Evolutionary conservation across 75 land plant genomes (phyloP).

Genomic region (Ceratopteris richardii): DNA sequence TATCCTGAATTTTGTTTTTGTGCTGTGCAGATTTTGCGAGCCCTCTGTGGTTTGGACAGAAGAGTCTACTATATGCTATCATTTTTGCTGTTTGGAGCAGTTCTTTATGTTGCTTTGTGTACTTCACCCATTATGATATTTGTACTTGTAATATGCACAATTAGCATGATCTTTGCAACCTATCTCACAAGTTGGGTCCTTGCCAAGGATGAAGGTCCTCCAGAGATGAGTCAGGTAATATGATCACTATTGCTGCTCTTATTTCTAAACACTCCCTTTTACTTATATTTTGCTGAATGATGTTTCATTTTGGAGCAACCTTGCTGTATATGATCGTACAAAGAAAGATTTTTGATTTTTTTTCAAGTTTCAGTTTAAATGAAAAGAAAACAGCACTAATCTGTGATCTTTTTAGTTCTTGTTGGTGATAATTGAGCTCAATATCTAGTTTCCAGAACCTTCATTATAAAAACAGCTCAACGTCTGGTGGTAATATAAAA

Average conservation of each 20-base stretch:
- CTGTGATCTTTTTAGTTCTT: too few relatives aligned
- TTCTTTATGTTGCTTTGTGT: conserved; percentile 73
- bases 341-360: too few relatives aligned
- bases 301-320: background rate
- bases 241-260: background rate
- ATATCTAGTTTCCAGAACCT: too few relatives aligned
- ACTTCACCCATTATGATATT: conserved; percentile 88
- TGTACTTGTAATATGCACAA: conserved; percentile 75
- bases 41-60: conserved; percentile 50
- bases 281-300: background rate
- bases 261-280: background rate
- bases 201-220: conserved; percentile 99
- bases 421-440: too few relatives aligned
- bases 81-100: conserved; percentile 41
- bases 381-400: too few relatives aligned
- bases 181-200: conserved; percentile 95
- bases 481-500: too few relatives aligned
- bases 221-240: conserved; percentile 90
- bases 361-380: background rate
- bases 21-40: conserved; percentile 60
- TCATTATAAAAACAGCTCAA: too few relatives aligned
- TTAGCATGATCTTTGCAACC: conserved; percentile 68
- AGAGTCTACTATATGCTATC: conserved; percentile 68
- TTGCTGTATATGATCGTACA: too few relatives aligned
- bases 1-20: too few relatives aligned